Base-by-base conservation (phyloP, 345 rosid species). In the Heritiera littoralis region DNA sequence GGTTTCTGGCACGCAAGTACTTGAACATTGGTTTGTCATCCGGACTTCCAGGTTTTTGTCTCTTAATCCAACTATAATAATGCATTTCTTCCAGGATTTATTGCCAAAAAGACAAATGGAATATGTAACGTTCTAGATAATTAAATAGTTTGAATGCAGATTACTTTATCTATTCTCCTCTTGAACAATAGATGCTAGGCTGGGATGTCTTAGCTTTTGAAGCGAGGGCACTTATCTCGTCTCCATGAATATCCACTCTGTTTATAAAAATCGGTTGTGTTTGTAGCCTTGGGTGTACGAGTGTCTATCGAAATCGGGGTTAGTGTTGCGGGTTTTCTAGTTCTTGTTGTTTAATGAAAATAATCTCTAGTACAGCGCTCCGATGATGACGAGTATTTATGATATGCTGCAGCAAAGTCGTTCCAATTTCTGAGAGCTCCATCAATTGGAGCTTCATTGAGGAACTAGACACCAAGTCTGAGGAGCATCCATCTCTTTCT, bases 1-100 rank as follows among this genome's bases (percentile, higher is more conserved):
- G 81, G 81, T 81, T 77, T 81, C 80, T 78, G 66, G 81, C 79
- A 59, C 74, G 28, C 64, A 75, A 43, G 55, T 32, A 67, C 64
- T 65, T 48, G 17, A 20, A 18, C 6, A 32, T 65, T 77, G 83
- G 82, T 76, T 75, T 48, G 76, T 40, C 84, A 51, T 86, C 88
- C 90, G 70, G 81, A 69, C 85, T 85, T 86, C 81, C 84, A 73
- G 87, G 86, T 78, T 79, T 30, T 38, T 86, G 90, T 85, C 81
- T 72, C 75, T 66, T 80, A 35, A 74, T 20, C 73, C 60, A 69
- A 45, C 80, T 67, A 41, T 56, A 61, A 28, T 61, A 59, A 79
- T 79, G 74, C 38, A 72, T 82, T 80, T 76, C 79, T 74, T 74
- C 89, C 87, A 17, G 85, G 84, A 76, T 78, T 87, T 83, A 67